phyloP scores from a whole-genome alignment of 257 asterid genomes.

The Galeopsis tetrahit region DNA sequence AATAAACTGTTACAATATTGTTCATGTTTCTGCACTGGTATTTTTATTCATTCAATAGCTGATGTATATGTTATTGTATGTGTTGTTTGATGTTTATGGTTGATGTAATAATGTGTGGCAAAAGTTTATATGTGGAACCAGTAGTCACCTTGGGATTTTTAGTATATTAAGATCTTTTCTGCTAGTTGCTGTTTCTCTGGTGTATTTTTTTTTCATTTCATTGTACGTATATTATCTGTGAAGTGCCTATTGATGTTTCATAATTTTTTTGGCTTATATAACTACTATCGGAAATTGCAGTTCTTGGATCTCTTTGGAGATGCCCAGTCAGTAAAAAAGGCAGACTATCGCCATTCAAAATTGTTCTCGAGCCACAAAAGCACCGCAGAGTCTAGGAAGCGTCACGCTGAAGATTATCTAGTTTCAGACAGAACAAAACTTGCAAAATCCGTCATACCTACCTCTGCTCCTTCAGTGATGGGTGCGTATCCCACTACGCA shows the following conservation, averaged over 20 bases:
- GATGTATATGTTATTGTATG: background rate
- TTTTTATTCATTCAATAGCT: background rate
- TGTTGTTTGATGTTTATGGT: constrained; percentile 7
- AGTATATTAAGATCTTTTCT: constrained; percentile 8
- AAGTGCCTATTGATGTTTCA: background rate
- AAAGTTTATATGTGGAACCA: background rate
- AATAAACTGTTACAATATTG: background rate
- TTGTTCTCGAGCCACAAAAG: constrained; percentile 79
- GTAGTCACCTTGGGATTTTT: background rate
- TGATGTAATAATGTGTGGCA: background rate
- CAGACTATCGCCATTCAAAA: constrained; percentile 84
- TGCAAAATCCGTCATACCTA: constrained; percentile 60
- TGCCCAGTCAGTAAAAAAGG: constrained; percentile 66
- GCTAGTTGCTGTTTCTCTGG: background rate
- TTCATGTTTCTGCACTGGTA: background rate
- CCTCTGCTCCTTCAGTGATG: constrained; percentile 63
- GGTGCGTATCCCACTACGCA: constrained; percentile 78
- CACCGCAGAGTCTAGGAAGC: constrained; percentile 84
- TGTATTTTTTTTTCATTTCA: background rate
- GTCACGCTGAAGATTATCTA: constrained; percentile 84
- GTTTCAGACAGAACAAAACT: constrained; percentile 75
- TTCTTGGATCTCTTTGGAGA: constrained; percentile 96
- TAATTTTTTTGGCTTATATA: constrained; percentile 21
- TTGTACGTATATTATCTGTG: background rate
- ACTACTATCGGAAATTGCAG: constrained; percentile 50